phyloP scores from a whole-genome alignment of 2,329 filamentous ascomycete genomes.

The Salinomyces thailandicus region DNA sequence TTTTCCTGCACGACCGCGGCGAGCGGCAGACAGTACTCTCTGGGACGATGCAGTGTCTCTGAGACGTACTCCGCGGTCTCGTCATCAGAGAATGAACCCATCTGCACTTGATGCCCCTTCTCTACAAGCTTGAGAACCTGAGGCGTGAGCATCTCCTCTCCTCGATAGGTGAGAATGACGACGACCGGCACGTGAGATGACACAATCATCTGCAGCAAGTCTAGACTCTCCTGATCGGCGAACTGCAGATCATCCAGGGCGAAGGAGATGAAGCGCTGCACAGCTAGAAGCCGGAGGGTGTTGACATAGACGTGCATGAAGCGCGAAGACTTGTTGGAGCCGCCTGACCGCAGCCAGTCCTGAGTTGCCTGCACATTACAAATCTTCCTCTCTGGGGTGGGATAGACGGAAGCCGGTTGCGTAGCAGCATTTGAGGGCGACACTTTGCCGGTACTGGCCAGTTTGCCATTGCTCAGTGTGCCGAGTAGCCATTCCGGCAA shows the following conservation, averaged over 20 bases:
- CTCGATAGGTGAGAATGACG: conserved; percentile 57
- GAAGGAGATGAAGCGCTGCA: conserved; percentile 79
- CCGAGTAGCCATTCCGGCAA: conserved; percentile 54
- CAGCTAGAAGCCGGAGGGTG: conserved; percentile 68
- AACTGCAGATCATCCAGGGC: conserved; percentile 85
- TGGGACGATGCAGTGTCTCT: conserved; percentile 62
- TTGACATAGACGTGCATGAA: conserved; percentile 84
- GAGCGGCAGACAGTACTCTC: conserved; percentile 63
- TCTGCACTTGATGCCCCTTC: conserved; percentile 54
- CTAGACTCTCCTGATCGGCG: conserved; percentile 76
- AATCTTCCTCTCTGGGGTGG: conserved; percentile 11
- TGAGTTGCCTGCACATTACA: conserved; percentile 28
- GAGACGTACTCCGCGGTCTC: conserved; percentile 77
- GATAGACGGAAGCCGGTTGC: neutral
- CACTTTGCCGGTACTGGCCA: neutral
- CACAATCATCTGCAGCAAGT: conserved; percentile 73
- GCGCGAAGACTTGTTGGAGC: conserved; percentile 48
- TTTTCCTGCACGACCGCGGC: conserved; percentile 82
- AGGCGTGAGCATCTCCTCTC: conserved; percentile 30
- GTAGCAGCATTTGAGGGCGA: neutral
- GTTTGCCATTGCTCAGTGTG: conserved; percentile 6
- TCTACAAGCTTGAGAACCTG: conserved; percentile 30
- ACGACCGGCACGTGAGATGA: conserved; percentile 69
- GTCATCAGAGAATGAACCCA: conserved; percentile 63
- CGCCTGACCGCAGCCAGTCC: conserved; percentile 37